Evolutionary conservation across 2,329 filamentous ascomycete species (phyloP), one percentile per base, ranked within the genome.

Genomic region (Diplodia mutila): DNA sequence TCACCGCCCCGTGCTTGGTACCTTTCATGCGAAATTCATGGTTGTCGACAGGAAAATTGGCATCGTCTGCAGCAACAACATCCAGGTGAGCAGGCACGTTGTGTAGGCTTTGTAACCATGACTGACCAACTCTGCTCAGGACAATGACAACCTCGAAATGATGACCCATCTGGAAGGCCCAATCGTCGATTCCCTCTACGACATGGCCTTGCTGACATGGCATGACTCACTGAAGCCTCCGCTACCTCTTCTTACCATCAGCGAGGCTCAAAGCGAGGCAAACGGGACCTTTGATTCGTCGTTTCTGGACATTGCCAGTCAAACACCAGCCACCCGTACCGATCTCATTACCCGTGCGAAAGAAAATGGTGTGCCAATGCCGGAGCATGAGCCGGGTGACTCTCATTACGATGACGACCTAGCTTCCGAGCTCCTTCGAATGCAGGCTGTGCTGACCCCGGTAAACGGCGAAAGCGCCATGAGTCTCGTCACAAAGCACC

Each of bases 111-210:
- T 42, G 4, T 21, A 18, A 14, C 25, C 23, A 9, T 34, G 14
- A 16, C 32, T 55, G 34, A 37, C 32, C 32, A 14, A 8, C 7
- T 12, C 8, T 21, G 11, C 21, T 46, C 16, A 67, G 65, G 88
- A 92, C 70, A 94, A 93, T 65, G 89, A 91, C 72, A 94, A 94
- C 71, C 69, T 93, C 66, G 91, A 94, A 77, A 93, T 94, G 91
- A 89, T 92, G 85, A 83, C 86, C 2, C 90, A 92, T 66, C 75
- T 93, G 0, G 90, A 94, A 78, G 91, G 91, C 0, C 87, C 90
- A 0, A 91, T 94, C 67, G 91, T 94, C 0, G 90, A 93, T 72
- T 87, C 87, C 1, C 78, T 94, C 27, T 93, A 92, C 74, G 91
- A 94, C 70, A 89, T 89, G 70, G 89, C 90, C 0, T 76, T 93